A percentile compares a stretch with the other conserved stretches of the same genome.
Conservation (phyloP, 2,329 filamentous ascomycete species). For the Fusarium albidum region DNA sequence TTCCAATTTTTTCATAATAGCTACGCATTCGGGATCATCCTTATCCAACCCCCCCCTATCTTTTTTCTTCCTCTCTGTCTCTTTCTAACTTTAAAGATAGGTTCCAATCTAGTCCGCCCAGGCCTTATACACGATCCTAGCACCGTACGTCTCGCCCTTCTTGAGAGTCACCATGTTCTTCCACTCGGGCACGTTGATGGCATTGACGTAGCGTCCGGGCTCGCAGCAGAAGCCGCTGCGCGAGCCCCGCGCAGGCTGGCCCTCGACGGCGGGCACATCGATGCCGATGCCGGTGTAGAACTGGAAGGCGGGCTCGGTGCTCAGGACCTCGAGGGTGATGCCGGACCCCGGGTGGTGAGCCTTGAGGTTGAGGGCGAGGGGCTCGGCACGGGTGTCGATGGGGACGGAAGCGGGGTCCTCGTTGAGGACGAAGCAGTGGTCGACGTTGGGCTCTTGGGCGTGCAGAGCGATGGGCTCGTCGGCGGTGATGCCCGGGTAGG, state of each 20-base stretch:
- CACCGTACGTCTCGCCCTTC: slow-evolving; percentile 85
- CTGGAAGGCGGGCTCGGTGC: slow-evolving; percentile 95
- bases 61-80: no score
- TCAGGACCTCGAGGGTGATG: slow-evolving; percentile 85
- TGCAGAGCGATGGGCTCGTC: slow-evolving; percentile 76
- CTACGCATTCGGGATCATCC: slow-evolving; percentile 16
- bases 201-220: slow-evolving; percentile 90
- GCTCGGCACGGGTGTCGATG: slow-evolving; percentile 69
- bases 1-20: slow-evolving; percentile 17
- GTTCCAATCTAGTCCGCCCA: slow-evolving; percentile 70
- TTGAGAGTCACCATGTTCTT: slow-evolving; percentile 80
- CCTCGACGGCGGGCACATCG: slow-evolving; percentile 73
- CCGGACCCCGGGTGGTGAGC: slow-evolving; percentile 78
- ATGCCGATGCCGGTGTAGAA: slow-evolving; percentile 94
- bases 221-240: slow-evolving; percentile 91
- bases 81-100: slow-evolving; percentile 1
- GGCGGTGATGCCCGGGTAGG: slow-evolving; percentile 71
- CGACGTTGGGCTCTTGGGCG: slow-evolving; percentile 76
- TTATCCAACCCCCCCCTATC: slow-evolving; percentile 11
- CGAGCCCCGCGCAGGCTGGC: slow-evolving; percentile 68
- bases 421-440: slow-evolving; percentile 89
- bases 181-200: slow-evolving; percentile 83
- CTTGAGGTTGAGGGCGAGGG: slow-evolving; percentile 72
- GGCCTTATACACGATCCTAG: slow-evolving; percentile 81
- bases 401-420: slow-evolving; percentile 66